phyloP scores from a whole-genome alignment of 805 yeast genomes.

The Starmerella sirachaensis region DNA sequence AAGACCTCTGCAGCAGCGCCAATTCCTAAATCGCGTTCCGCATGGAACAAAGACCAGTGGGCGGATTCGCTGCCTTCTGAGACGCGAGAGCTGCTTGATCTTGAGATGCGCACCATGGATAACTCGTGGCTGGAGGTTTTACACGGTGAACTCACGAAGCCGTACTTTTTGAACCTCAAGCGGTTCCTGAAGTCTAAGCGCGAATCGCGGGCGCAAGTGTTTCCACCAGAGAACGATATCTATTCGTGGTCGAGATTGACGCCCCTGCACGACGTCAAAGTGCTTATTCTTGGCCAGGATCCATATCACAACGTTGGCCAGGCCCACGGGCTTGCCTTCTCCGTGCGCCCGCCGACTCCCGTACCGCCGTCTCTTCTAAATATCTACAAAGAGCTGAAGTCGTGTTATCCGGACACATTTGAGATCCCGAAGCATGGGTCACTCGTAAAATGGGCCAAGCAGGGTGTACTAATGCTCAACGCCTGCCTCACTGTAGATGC shows the following conservation, averaged over 20 bases:
- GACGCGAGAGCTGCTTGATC: slow-evolving; percentile 38
- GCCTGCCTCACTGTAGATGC: slow-evolving; percentile 85
- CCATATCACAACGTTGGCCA: slow-evolving; percentile 89
- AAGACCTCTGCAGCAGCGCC: neutral
- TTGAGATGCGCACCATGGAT: slow-evolving; percentile 63
- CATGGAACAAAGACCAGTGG: slow-evolving; percentile 40
- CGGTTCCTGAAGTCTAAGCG: slow-evolving; percentile 43
- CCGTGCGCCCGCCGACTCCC: slow-evolving; percentile 71
- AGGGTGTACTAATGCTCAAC: slow-evolving; percentile 80
- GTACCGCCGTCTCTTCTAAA: slow-evolving; percentile 83
- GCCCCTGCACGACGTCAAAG: slow-evolving; percentile 60
- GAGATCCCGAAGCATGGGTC: slow-evolving; percentile 54
- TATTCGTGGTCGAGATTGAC: slow-evolving; percentile 89
- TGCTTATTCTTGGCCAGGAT: slow-evolving; percentile 85
- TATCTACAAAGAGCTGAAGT: slow-evolving; percentile 65
- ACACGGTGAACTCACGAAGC: slow-evolving; percentile 63
- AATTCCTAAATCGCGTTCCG: neutral
- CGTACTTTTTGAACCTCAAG: slow-evolving; percentile 69
- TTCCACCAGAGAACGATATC: slow-evolving; percentile 66
- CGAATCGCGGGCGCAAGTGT: slow-evolving; percentile 40
- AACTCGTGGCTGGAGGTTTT: slow-evolving; percentile 66
- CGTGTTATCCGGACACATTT: slow-evolving; percentile 55
- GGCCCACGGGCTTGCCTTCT: slow-evolving; percentile 94
- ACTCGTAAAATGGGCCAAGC: slow-evolving; percentile 69
- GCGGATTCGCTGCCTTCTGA: slow-evolving; percentile 37